Base-by-base conservation (phyloP, 208 protist genomes). In the Crithidia bombi region DNA sequence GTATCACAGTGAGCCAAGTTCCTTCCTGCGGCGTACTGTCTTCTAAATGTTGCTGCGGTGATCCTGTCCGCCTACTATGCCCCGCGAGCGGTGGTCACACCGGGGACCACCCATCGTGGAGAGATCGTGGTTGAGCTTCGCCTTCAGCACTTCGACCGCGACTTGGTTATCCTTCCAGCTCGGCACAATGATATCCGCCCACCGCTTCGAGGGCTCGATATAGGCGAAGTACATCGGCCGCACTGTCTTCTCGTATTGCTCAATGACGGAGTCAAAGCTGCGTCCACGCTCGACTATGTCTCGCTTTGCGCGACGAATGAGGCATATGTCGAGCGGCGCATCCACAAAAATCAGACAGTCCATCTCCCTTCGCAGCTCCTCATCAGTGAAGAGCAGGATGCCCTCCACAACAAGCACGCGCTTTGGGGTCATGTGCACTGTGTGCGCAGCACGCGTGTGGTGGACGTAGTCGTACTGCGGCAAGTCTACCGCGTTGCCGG, bases 331-430 rank as follows among this genome's bases (percentile, higher is more conserved):
- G 19, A 79, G 82, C 54, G 97, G 93, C 2, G 90, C 88, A 64
- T 97, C 91, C 5, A 98, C 91, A 69, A 97, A 98, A 36, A 98
- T 78, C 41, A 83, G 91, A 57, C 96, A 82, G 66, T 97, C 88
- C 72, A 97, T 86, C 19, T 91, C 59, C 19, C 80, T 58, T 2
- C 81, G 62, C 11, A 98, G 39, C 32, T 73, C 61, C 19, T 63
- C 63, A 47, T 88, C 76, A 30, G 88, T 78, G 35, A 97, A 90
- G 14, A 91, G 65, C 9, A 98, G 75, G 67, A 98, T 98, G 26
- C 94, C 94, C 69, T 98, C 96, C 33, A 98, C 82, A 39, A 98
- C 73, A 28, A 98, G 89, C 2, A 98, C 78, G 46, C 92, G 79
- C 10, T 82, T 87, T 47, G 84, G 88, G 30, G 79, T 73, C 49